Evolutionary conservation across 176 grass and related monocot species (phyloP).

Genomic region (Musa troglodytarum): DNA sequence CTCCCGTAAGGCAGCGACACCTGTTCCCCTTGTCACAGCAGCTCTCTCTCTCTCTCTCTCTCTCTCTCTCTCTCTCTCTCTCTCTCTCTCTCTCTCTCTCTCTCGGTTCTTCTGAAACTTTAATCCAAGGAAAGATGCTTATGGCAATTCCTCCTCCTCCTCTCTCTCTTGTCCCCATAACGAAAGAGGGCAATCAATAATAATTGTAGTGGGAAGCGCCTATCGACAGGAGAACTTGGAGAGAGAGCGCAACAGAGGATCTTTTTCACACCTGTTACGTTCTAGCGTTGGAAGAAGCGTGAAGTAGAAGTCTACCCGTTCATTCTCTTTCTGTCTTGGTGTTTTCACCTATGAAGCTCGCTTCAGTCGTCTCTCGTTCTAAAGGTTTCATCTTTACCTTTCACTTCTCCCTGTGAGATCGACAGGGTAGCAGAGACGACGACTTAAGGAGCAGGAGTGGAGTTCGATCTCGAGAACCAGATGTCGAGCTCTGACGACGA

Average conservation of each 20-base stretch:
- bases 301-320: conserved; percentile 29
- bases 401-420: neutral
- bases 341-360: conserved; percentile 27
- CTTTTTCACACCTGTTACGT: neutral
- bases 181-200: neutral
- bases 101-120: neutral
- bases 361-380: neutral
- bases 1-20: conserved; percentile 18
- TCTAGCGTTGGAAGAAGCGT: conserved; percentile 29
- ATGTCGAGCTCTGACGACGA: conserved; percentile 1
- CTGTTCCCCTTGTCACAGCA: conserved; percentile 16
- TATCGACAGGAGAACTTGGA: too few relatives aligned
- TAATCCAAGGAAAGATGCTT: neutral
- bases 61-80: neutral
- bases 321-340: conserved; percentile 19
- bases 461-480: conserved; percentile 22
- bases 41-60: neutral
- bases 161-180: neutral
- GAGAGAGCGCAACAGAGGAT: neutral
- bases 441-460: conserved; percentile 21
- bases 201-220: too few relatives aligned
- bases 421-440: neutral
- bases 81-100: neutral
- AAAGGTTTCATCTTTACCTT: neutral
- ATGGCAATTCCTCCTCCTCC: neutral